Conservation (phyloP, 2,329 filamentous ascomycete genomes). For the Allantophomopsis cytisporea region DNA sequence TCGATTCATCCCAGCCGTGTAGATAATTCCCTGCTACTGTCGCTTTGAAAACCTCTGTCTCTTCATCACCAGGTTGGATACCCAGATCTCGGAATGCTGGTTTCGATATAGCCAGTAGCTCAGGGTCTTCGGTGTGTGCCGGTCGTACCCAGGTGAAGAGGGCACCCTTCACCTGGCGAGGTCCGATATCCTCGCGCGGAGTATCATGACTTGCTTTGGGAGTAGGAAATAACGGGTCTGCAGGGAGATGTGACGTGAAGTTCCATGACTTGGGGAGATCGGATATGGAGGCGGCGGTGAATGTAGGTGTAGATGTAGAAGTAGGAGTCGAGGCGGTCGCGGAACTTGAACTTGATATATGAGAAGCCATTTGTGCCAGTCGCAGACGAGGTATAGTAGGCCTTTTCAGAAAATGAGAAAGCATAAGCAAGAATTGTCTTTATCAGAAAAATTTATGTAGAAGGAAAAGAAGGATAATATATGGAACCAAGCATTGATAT, state of each 20-base stretch:
- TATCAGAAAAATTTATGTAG: not conserved
- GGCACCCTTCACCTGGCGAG: constrained; percentile 73
- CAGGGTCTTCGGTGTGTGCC: constrained; percentile 54
- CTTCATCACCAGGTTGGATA: constrained; percentile 52
- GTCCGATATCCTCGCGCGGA: constrained; percentile 61
- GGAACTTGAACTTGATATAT: constrained; percentile 16
- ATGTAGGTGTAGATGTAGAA: too few relatives aligned
- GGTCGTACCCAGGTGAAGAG: constrained; percentile 87
- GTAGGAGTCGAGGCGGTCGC: too few relatives aligned
- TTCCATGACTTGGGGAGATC: constrained; percentile 52
- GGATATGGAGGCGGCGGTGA: constrained; percentile 21
- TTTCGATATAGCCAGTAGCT: constrained; percentile 70
- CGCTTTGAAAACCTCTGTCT: constrained; percentile 60
- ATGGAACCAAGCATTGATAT: too few relatives aligned
- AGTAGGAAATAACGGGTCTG: constrained; percentile 68
- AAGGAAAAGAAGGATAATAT: too few relatives aligned
- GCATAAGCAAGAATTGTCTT: constrained; percentile 10
- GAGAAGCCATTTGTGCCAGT: constrained; percentile 29
- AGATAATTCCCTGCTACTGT: constrained; percentile 74
- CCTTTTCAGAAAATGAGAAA: constrained; percentile 12
- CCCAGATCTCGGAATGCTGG: constrained; percentile 73
- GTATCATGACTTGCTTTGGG: constrained; percentile 71
- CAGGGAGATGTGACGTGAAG: constrained; percentile 53
- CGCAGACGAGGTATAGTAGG: constrained; percentile 19
- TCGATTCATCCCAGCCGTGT: constrained; percentile 61